These are phyloP conservation scores for Sonneratia alba DNA, from an alignment of 345 rosid genomes.

Conservation along the genomic window DNA sequence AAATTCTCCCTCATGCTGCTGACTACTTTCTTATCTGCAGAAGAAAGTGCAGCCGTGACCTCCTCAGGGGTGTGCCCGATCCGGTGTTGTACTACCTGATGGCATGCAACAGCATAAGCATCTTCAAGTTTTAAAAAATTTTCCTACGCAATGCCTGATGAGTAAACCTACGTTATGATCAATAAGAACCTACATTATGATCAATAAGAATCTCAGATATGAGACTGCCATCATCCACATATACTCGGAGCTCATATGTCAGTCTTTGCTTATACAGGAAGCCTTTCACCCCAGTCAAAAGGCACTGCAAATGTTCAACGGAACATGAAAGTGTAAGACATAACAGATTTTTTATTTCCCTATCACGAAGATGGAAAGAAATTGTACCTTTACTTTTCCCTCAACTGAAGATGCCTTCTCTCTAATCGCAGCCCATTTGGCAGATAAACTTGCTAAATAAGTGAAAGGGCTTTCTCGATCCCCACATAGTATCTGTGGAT, in stretches of 20 bases:
- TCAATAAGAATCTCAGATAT: constrained; percentile 75
- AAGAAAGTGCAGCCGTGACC: constrained; percentile 74
- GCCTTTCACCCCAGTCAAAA: constrained; percentile 78
- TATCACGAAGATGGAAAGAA: background rate
- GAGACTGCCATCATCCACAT: constrained; percentile 91
- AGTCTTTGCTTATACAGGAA: constrained; percentile 57
- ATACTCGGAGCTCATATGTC: constrained; percentile 58
- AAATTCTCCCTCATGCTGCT: constrained; percentile 56
- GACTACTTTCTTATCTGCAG: constrained; percentile 32
- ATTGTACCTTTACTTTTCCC: constrained; percentile 70
- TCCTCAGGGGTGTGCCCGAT: constrained; percentile 75
- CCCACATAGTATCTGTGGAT: constrained; percentile 39
- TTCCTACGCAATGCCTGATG: background rate
- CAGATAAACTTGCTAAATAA: constrained; percentile 73
- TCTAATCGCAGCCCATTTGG: constrained; percentile 62
- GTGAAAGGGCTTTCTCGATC: constrained; percentile 68
- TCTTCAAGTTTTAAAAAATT: constrained; percentile 4
- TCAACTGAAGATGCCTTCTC: constrained; percentile 35
- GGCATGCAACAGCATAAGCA: constrained; percentile 8
- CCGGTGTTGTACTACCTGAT: constrained; percentile 60
- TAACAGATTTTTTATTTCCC: background rate
- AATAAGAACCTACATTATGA: constrained; percentile 65
- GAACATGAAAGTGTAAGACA: background rate
- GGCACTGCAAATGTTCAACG: constrained; percentile 40
- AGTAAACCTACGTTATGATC: constrained; percentile 57